Evolutionary conservation across 31 red algal genomes (phyloP).

Genomic region (Asparagopsis taxiformis): DNA sequence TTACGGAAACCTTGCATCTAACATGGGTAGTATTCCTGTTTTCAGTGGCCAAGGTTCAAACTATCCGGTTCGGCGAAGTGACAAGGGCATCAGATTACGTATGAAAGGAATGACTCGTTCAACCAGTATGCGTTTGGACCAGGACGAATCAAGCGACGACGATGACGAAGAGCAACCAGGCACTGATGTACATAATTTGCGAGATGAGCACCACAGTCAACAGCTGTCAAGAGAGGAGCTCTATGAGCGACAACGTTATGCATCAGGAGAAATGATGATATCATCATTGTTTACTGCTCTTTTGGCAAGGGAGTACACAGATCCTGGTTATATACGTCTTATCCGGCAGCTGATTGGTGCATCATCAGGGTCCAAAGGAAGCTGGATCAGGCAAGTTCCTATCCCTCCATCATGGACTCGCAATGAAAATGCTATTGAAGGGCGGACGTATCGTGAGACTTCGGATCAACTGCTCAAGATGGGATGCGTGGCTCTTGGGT

Average conservation of each 20-base stretch:
- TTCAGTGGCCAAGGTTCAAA: background rate
- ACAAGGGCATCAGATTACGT: slow-evolving; percentile 7
- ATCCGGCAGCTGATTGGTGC: slow-evolving; percentile 65
- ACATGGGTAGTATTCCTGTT: slow-evolving; percentile 10
- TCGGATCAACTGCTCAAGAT: slow-evolving; percentile 42
- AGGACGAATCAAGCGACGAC: slow-evolving; percentile 59
- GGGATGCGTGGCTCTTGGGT: slow-evolving; percentile 69
- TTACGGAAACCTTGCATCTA: slow-evolving; percentile 16
- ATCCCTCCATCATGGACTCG: slow-evolving; percentile 68
- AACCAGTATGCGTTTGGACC: slow-evolving; percentile 33
- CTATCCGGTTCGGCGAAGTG: background rate
- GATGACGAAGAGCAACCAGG: slow-evolving; percentile 28
- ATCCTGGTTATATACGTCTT: slow-evolving; percentile 61
- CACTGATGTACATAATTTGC: slow-evolving; percentile 11
- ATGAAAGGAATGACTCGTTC: slow-evolving; percentile 43
- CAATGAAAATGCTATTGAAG: slow-evolving; percentile 48
- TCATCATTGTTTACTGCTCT: slow-evolving; percentile 73
- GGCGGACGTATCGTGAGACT: slow-evolving; percentile 61
- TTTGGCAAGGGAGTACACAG: slow-evolving; percentile 63
- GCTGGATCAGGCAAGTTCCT: slow-evolving; percentile 68
- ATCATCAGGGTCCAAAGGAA: slow-evolving; percentile 20
- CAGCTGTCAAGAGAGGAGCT: slow-evolving; percentile 53
- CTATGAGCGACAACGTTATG: slow-evolving; percentile 77
- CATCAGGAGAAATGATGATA: slow-evolving; percentile 86
- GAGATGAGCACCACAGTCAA: slow-evolving; percentile 31